Evolutionary conservation across 2,329 filamentous ascomycete genomes (phyloP).

Genomic region (Ophiocordyceps camponoti-floridani): DNA sequence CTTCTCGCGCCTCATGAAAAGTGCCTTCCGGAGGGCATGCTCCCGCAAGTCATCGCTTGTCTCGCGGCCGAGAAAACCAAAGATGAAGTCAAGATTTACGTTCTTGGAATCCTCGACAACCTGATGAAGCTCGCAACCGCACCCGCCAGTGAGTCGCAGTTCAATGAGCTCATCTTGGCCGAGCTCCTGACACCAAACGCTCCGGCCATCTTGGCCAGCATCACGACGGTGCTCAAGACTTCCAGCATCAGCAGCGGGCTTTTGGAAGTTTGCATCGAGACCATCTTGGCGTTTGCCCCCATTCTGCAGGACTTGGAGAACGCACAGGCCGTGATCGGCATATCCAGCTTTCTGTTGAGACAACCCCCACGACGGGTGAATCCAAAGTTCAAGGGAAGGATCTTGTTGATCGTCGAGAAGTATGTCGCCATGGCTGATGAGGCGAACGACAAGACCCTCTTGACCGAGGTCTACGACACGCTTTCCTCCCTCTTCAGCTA

Average conservation of each 20-base stretch:
- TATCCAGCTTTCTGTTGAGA: slow-evolving; percentile 63
- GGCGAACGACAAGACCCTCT: slow-evolving; percentile 24
- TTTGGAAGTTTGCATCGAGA: slow-evolving; percentile 61
- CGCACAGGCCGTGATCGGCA: slow-evolving; percentile 59
- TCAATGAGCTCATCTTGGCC: slow-evolving; percentile 35
- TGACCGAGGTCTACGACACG: slow-evolving; percentile 50
- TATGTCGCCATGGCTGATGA: slow-evolving; percentile 50
- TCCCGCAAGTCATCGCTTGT: slow-evolving; percentile 55
- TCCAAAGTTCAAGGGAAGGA: slow-evolving; percentile 63
- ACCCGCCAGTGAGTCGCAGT: slow-evolving; percentile 34
- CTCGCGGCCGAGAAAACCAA: slow-evolving; percentile 58
- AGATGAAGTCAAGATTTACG: slow-evolving; percentile 71
- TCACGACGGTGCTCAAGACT: slow-evolving; percentile 48
- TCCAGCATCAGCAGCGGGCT: slow-evolving; percentile 50
- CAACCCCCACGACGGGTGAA: slow-evolving; percentile 74
- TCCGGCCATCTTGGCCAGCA: slow-evolving; percentile 44
- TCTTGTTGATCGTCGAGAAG: slow-evolving; percentile 64
- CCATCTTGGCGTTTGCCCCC: slow-evolving; percentile 57
- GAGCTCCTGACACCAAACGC: slow-evolving; percentile 39
- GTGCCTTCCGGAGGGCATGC: slow-evolving; percentile 37
- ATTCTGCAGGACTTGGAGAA: slow-evolving; percentile 51
- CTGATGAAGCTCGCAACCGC: slow-evolving; percentile 43
- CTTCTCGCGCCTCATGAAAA: slow-evolving; percentile 36
- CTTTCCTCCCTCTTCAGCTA: slow-evolving; percentile 74
- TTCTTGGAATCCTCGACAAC: slow-evolving; percentile 57